Conservation (phyloP, 257 asterid genomes). For the Solanum pinnatisectum region DNA sequence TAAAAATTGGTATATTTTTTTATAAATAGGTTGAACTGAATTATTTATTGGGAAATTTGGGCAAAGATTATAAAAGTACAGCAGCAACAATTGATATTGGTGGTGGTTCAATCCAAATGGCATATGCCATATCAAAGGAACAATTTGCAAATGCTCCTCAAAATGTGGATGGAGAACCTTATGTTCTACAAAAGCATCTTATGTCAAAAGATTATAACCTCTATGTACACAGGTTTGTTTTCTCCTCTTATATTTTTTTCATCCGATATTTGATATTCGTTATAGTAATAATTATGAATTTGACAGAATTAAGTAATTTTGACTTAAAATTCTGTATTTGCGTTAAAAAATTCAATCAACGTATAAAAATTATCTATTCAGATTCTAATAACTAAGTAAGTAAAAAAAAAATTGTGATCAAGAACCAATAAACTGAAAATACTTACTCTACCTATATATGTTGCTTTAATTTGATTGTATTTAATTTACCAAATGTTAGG, state of each 20-base stretch:
- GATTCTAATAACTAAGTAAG: no score
- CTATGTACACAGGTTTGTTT: constrained; percentile 58
- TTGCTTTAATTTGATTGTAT: not conserved
- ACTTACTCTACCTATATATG: no score
- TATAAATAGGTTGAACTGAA: constrained; percentile 51
- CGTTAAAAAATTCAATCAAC: no score
- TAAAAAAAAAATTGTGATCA: no score
- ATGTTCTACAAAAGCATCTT: constrained; percentile 61
- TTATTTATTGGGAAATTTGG: constrained; percentile 64
- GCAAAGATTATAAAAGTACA: constrained; percentile 41
- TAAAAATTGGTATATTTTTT: not conserved
- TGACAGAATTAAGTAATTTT: no score
- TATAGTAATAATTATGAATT: not conserved
- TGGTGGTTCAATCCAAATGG: constrained; percentile 87
- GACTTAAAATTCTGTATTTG: no score
- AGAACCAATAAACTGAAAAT: no score
- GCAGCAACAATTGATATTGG: constrained; percentile 83
- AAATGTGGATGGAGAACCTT: constrained; percentile 35
- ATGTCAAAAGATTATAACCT: constrained; percentile 50
- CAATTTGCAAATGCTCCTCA: constrained; percentile 61
- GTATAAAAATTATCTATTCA: no score
- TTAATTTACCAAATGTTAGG: not conserved
- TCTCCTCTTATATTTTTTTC: not conserved
- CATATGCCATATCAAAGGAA: constrained; percentile 60
- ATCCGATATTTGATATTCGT: not conserved